These are phyloP conservation scores for Patellifolia procumbens DNA, from an alignment of 179 eudicot species.

Conservation along the genomic window DNA sequence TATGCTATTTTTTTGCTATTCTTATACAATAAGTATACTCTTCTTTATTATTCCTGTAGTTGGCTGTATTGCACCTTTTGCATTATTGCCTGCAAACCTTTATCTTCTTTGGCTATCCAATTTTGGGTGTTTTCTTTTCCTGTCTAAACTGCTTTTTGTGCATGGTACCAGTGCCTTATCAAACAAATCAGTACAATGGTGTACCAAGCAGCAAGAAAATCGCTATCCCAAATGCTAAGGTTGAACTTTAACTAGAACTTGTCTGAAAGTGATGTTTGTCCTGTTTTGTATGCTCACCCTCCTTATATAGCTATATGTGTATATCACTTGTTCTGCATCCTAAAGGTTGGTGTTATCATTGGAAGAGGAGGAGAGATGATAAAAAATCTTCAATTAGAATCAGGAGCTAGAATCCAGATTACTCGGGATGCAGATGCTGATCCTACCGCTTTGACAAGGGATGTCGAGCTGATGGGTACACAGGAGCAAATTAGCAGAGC, in stretches of 20 bases:
- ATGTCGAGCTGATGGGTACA: conserved; percentile 79
- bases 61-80: background rate
- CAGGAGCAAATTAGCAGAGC: conserved; percentile 76
- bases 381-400: conserved; percentile 74
- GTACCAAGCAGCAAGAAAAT: conserved; percentile 63
- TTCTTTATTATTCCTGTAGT: background rate
- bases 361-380: conserved; percentile 88
- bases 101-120: background rate
- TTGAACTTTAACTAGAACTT: conserved; percentile 6
- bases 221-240: conserved; percentile 77
- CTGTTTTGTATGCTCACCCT: background rate
- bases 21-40: background rate
- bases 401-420: conserved; percentile 92
- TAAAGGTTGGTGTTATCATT: conserved; percentile 83
- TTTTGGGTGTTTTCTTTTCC: background rate
- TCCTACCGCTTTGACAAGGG: conserved; percentile 61
- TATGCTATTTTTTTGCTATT: too few species aligned
- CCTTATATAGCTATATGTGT: conserved; percentile 3
- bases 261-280: background rate
- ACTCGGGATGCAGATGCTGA: conserved; percentile 88
- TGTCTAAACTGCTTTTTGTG: background rate
- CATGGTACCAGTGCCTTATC: conserved; percentile 41
- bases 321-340: background rate
- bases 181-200: conserved; percentile 32
- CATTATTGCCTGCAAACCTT: background rate